Conservation (phyloP, 441 rosid species). For the Adansonia gregorii region DNA sequence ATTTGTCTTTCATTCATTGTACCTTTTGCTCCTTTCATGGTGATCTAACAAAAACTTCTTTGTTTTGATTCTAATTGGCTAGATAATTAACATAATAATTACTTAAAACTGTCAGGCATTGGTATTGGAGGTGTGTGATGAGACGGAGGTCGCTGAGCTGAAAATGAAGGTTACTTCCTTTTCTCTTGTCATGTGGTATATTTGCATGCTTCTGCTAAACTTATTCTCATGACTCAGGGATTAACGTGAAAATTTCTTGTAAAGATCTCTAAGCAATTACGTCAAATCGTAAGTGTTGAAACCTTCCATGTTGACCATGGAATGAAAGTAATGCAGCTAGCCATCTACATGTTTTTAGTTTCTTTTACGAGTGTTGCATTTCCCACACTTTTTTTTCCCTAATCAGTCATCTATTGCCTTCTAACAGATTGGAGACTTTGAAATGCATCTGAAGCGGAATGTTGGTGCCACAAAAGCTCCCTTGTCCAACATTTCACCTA, state of each 20-base stretch:
- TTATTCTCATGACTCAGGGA: neutral
- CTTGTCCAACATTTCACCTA: constrained; percentile 59
- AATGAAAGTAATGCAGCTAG: neutral
- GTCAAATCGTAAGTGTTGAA: too few species aligned
- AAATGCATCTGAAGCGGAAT: constrained; percentile 85
- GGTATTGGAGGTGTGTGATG: constrained; percentile 85
- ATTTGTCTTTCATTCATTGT: neutral
- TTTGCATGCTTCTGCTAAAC: constrained; percentile 22
- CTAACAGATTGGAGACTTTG: constrained; percentile 78
- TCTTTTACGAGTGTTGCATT: neutral
- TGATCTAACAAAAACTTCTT: neutral
- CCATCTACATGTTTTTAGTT: constrained; percentile 7
- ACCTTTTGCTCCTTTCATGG: neutral
- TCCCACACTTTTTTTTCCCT: neutral
- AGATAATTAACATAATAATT: constrained; percentile 19
- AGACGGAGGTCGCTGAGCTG: constrained; percentile 90
- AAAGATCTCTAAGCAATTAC: too few species aligned
- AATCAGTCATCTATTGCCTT: constrained; percentile 12
- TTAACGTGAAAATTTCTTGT: too few species aligned
- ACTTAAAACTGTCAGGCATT: constrained; percentile 55
- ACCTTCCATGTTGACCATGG: too few species aligned
- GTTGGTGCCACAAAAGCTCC: constrained; percentile 57
- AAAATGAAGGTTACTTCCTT: constrained; percentile 70
- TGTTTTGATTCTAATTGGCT: constrained; percentile 13
- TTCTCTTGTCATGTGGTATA: constrained; percentile 16